Evolutionary conservation across 1,139 yeast species (phyloP).

Genomic region (Suzukiozyma palmioleophila): DNA sequence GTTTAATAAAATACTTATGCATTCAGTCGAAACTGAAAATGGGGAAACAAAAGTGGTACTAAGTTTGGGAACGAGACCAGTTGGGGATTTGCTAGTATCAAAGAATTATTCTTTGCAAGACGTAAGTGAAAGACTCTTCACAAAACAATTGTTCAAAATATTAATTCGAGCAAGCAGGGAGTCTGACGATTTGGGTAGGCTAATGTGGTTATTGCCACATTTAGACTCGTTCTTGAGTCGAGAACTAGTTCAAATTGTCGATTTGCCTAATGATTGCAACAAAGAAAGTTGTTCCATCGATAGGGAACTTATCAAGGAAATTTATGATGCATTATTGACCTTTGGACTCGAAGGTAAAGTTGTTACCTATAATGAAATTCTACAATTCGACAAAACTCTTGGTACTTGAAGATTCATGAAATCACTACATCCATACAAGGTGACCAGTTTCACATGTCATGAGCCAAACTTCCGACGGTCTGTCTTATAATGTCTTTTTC

Average conservation of each 20-base stretch:
- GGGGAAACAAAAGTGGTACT: constrained; percentile 7
- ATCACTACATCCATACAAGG: too few relatives aligned
- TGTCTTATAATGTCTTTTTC: too few relatives aligned
- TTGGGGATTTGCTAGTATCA: constrained; percentile 3
- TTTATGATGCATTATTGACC: constrained; percentile 14
- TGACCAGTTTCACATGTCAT: too few relatives aligned
- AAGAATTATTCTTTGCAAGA: neutral
- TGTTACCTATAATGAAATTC: constrained; percentile 14
- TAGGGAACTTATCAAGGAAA: constrained; percentile 11
- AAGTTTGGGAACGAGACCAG: constrained; percentile 5
- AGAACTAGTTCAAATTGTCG: neutral
- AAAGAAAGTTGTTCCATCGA: constrained; percentile 8
- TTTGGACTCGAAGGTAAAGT: constrained; percentile 27
- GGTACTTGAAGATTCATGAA: too few relatives aligned
- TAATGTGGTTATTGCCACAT: constrained; percentile 38
- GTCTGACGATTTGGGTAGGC: constrained; percentile 32
- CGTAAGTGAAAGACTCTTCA: constrained; percentile 15
- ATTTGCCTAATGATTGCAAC: constrained; percentile 2
- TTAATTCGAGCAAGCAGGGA: constrained; percentile 22
- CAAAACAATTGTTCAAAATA: constrained; percentile 21
- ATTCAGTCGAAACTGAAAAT: constrained; percentile 16
- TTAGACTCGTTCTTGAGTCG: constrained; percentile 26
- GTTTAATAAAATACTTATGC: constrained; percentile 31
- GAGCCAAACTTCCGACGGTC: too few relatives aligned
- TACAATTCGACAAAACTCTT: constrained; percentile 5